phyloP scores from a whole-genome alignment of 2,329 filamentous ascomycete species.

The Penicillium corylophilum region DNA sequence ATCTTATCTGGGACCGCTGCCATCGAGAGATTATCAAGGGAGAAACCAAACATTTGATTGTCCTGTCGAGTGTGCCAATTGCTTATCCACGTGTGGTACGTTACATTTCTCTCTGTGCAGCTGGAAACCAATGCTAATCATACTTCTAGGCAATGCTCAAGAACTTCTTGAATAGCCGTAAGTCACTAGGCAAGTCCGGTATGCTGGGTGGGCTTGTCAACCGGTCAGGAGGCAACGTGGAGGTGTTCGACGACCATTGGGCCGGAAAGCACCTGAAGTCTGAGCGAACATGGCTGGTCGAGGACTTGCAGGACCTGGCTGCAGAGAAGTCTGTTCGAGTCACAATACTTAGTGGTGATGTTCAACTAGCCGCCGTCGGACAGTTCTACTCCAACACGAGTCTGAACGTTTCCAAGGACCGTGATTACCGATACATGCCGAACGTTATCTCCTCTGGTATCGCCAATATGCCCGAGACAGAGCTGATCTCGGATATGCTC shows the following conservation, averaged over 20 bases:
- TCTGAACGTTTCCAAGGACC: slow-evolving; percentile 77
- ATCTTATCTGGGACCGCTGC: slow-evolving; percentile 81
- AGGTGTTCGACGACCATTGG: slow-evolving; percentile 96
- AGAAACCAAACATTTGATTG: slow-evolving; percentile 84
- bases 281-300: slow-evolving; percentile 81
- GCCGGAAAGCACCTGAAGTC: slow-evolving; percentile 91
- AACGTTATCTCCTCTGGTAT: slow-evolving; percentile 94
- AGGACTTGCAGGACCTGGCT: slow-evolving; percentile 89
- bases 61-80: slow-evolving; percentile 79
- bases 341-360: slow-evolving; percentile 89
- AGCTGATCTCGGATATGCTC: slow-evolving; percentile 83
- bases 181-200: slow-evolving; percentile 79
- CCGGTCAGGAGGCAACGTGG: slow-evolving; percentile 85
- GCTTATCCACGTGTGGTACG: slow-evolving; percentile 76
- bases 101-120: slow-evolving; percentile 5
- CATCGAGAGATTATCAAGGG: slow-evolving; percentile 79
- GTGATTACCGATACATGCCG: slow-evolving; percentile 93
- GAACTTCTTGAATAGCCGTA: slow-evolving; percentile 76
- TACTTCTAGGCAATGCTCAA: slow-evolving; percentile 61
- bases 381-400: slow-evolving; percentile 94
- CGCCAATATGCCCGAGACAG: slow-evolving; percentile 84
- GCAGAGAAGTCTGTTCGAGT: slow-evolving; percentile 88
- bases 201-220: slow-evolving; percentile 78
- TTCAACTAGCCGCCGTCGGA: slow-evolving; percentile 86
- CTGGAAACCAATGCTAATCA: slow-evolving; percentile 34